Evolutionary conservation across 331 rosid genomes (phyloP).

Genomic region (Saraca asoca): DNA sequence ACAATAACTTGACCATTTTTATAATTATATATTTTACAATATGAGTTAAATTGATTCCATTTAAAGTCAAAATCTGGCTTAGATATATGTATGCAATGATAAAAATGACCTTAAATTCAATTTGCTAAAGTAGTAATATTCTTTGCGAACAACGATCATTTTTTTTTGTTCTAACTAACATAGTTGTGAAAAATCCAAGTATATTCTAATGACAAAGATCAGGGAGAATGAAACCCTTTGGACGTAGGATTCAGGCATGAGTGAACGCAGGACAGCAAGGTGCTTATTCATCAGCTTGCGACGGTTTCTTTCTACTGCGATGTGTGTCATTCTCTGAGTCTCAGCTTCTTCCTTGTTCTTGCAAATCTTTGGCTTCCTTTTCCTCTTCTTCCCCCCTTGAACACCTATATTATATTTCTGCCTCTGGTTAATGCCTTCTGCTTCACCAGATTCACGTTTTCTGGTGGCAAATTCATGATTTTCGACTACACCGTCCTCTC

Average conservation of each 20-base stretch:
- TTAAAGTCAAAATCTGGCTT: too few relatives aligned
- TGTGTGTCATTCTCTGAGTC: conserved; percentile 92
- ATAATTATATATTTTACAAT: too few relatives aligned
- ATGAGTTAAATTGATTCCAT: too few relatives aligned
- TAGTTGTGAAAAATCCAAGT: conserved; percentile 20
- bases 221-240: conserved; percentile 64
- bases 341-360: conserved; percentile 94
- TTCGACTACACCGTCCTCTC: conserved; percentile 22
- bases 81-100: too few relatives aligned
- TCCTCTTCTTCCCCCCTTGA: conserved; percentile 68
- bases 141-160: too few relatives aligned
- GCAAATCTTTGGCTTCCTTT: conserved; percentile 72
- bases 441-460: conserved; percentile 35
- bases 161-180: too few relatives aligned
- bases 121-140: too few relatives aligned
- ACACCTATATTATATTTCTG: conserved; percentile 29
- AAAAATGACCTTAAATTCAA: too few relatives aligned
- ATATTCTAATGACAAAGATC: conserved; percentile 11
- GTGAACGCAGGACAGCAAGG: conserved; percentile 83
- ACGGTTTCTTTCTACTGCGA: conserved; percentile 88
- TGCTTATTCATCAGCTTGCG: conserved; percentile 92
- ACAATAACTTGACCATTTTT: too few relatives aligned
- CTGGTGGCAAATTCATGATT: not conserved
- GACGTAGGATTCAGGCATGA: conserved; percentile 84
- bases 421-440: conserved; percentile 26